Conservation (phyloP, 177 flowering plant species). For the Vitis hybrid region DNA sequence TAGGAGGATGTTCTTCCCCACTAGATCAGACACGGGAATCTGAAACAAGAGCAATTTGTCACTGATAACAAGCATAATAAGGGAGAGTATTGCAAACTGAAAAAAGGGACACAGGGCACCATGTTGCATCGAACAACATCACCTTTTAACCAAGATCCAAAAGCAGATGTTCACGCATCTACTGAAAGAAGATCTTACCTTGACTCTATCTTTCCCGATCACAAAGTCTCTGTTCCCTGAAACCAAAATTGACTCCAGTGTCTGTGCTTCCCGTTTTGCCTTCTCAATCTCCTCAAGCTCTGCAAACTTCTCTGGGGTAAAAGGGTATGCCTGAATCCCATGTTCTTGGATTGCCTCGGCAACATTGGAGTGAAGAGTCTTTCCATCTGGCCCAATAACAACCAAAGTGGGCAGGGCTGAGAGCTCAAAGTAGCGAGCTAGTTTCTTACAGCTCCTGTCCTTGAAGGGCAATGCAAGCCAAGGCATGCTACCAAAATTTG, state of each 20-base stretch:
- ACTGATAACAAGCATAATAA: neutral
- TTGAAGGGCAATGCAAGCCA: constrained; percentile 42
- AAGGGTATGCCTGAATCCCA: constrained; percentile 26
- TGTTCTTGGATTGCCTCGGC: constrained; percentile 26
- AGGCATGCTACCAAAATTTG: constrained; percentile 31
- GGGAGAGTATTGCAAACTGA: too few relatives aligned
- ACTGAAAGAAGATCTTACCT: constrained; percentile 24
- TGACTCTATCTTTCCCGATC: constrained; percentile 38
- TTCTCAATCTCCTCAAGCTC: constrained; percentile 29
- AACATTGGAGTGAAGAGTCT: constrained; percentile 26
- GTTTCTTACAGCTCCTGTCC: constrained; percentile 20
- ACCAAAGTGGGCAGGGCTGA: constrained; percentile 24
- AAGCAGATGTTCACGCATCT: too few relatives aligned
- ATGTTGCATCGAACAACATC: too few relatives aligned
- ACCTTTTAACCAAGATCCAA: too few relatives aligned
- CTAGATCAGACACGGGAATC: constrained; percentile 54
- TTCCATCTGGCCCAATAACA: constrained; percentile 34
- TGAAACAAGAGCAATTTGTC: constrained; percentile 1
- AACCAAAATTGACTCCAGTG: constrained; percentile 28
- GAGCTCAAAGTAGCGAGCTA: constrained; percentile 30
- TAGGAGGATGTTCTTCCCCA: constrained; percentile 63
- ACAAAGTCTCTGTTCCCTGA: constrained; percentile 35
- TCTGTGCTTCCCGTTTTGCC: constrained; percentile 18
- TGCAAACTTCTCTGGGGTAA: constrained; percentile 26
- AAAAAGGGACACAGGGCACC: too few relatives aligned